Evolutionary conservation across 2,329 filamentous ascomycete genomes (phyloP), one percentile per base, ranked within the genome.

Genomic region (Sclerotinia trifoliorum): DNA sequence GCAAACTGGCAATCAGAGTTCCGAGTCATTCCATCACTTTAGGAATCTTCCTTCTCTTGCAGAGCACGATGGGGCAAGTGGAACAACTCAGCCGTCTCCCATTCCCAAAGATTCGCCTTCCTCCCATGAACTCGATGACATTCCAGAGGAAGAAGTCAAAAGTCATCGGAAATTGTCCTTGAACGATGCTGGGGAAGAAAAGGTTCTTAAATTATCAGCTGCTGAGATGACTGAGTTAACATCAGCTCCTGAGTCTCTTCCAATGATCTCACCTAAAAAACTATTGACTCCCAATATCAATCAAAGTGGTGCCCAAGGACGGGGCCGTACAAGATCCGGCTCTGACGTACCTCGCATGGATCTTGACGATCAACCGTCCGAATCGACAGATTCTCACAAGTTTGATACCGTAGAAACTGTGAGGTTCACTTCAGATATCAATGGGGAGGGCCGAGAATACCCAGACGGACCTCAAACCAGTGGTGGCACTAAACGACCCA

Each of bases 201-300:
- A 69, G 60, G 78, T 87, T 58, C 81, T 84, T 66, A 83, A 85
- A 49, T 79, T 89, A 35, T 87, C 86, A 0, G 84, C 84, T 10
- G 83, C 81, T 49, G 84, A 87, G 73, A 87, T 89, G 75, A 83
- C 86, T 65, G 83, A 86, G 69, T 78, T 89, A 69, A 83, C 84
- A 19, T 83, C 81, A 39, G 81, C 84, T 1, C 85, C 85, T 7
- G 84, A 86, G 39, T 88, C 86, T 0, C 78, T 89, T 2, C 86
- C 87, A 17, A 77, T 88, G 0, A 83, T 84, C 1, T 77, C 82
- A 19, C 77, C 83, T 3, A 75, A 77, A 26, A 70, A 69, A 46
- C 32, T 71, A n/a, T 32, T 74, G 61, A 15, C 73, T 21, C 68
- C 70, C 68, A 56, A 73, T 68, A 69, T 72, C 75, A 73, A 78